phyloP scores from a whole-genome alignment of 78 protist genomes.

The Dictyostelium firmibasis region DNA sequence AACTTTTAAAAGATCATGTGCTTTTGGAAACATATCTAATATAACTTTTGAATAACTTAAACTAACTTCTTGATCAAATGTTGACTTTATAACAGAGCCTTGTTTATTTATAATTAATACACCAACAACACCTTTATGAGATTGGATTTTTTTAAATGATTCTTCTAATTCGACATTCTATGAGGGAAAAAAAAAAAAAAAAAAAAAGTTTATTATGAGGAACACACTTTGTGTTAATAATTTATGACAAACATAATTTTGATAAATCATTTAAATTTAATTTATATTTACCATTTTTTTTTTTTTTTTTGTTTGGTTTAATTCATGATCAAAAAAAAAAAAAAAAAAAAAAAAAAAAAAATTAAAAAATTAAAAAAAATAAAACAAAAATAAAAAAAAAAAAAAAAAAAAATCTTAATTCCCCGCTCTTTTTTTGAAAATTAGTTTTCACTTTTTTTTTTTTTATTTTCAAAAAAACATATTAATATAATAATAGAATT shows the following conservation, averaged over 20 bases:
- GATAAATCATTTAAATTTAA: too few relatives aligned
- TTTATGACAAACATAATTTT: background rate
- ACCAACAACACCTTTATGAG: slow-evolving; percentile 70
- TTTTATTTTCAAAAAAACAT: background rate
- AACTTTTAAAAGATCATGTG: slow-evolving; percentile 10
- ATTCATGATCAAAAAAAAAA: background rate
- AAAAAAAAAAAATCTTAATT: background rate
- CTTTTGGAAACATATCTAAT: slow-evolving; percentile 42
- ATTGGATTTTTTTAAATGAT: slow-evolving; percentile 52
- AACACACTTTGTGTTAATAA: background rate
- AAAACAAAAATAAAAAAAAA: background rate
- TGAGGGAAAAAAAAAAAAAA: too few relatives aligned
- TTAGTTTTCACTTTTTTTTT: background rate
- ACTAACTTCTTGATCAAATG: slow-evolving; percentile 43
- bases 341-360: background rate
- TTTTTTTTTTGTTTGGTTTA: too few relatives aligned
- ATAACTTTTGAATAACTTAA: slow-evolving; percentile 28
- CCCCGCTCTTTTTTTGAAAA: background rate
- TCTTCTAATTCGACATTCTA: slow-evolving; percentile 35
- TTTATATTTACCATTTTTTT: background rate
- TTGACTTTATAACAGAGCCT: slow-evolving; percentile 58
- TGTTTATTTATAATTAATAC: slow-evolving; percentile 42
- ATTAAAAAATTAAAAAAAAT: background rate
- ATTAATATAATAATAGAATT: background rate
- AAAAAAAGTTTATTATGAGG: background rate